Percentiles rank a stretch among this genome's conserved stretches.
Evolutionary conservation across 208 protist genomes (phyloP).

Genomic region (Trypanosoma melophagium): DNA sequence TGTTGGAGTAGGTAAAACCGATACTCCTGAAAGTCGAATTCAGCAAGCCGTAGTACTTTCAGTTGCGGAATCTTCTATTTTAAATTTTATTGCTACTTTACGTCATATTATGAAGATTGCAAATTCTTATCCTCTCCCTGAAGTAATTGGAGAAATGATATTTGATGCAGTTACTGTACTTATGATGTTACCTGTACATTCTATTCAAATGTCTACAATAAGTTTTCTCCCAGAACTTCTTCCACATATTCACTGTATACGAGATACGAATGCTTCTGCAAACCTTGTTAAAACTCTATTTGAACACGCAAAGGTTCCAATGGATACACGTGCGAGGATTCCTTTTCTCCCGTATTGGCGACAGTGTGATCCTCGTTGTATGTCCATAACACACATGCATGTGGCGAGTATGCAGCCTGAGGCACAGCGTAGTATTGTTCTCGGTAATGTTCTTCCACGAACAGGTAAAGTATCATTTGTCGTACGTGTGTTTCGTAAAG

Average conservation of each 20-base stretch:
- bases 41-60: constrained; percentile 63
- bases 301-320: constrained; percentile 44
- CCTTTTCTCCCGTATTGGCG: constrained; percentile 77
- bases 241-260: constrained; percentile 56
- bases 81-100: constrained; percentile 77
- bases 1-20: constrained; percentile 39
- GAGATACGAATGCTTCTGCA: constrained; percentile 38
- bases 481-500: constrained; percentile 73
- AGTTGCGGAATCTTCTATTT: constrained; percentile 72
- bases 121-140: constrained; percentile 30
- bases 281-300: constrained; percentile 79
- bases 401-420: constrained; percentile 77
- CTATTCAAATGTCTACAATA: constrained; percentile 79
- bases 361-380: constrained; percentile 76
- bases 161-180: constrained; percentile 79
- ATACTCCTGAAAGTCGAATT: constrained; percentile 32
- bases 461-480: constrained; percentile 82
- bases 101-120: constrained; percentile 53
- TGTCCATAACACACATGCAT: constrained; percentile 74
- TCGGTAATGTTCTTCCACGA: constrained; percentile 79
- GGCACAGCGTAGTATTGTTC: constrained; percentile 82
- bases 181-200: constrained; percentile 82
- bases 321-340: constrained; percentile 34
- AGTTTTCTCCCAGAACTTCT: constrained; percentile 82
- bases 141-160: constrained; percentile 51